phyloP scores from a whole-genome alignment of 2,329 filamentous ascomycete species.

The Paecilomyces fulvus region DNA sequence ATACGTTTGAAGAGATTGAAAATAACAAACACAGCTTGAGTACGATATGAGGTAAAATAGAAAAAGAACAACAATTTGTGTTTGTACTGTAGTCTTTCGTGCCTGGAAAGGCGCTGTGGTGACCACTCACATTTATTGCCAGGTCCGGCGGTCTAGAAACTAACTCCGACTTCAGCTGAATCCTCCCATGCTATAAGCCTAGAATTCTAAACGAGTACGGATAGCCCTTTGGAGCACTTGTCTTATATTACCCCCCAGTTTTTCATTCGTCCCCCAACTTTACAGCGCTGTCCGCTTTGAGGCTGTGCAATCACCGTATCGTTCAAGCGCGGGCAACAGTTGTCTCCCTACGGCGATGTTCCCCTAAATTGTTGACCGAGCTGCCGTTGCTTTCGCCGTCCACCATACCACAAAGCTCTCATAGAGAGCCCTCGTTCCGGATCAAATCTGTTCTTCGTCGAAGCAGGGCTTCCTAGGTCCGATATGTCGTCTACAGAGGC shows the following conservation, averaged over 20 bases:
- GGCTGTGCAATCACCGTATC: neutral
- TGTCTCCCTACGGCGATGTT: neutral
- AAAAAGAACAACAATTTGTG: no score
- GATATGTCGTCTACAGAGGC: constrained; percentile 19
- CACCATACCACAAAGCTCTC: neutral
- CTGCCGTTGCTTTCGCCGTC: neutral
- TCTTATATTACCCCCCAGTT: neutral
- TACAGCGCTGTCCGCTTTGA: neutral
- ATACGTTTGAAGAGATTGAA: neutral
- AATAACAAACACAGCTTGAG: neutral
- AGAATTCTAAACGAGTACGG: neutral
- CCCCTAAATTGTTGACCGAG: neutral
- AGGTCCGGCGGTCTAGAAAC: neutral
- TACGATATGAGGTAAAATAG: no score
- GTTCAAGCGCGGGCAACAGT: neutral
- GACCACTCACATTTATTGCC: neutral
- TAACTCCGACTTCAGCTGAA: neutral
- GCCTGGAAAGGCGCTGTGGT: neutral
- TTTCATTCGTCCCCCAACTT: neutral
- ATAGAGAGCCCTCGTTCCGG: neutral
- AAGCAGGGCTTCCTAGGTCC: constrained; percentile 1
- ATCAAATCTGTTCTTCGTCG: neutral
- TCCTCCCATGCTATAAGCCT: neutral
- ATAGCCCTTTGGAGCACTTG: neutral
- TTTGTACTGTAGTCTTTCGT: no score